Evolutionary conservation across 1,139 yeast species (phyloP).

Genomic region (Yamadazyma taylorii): DNA sequence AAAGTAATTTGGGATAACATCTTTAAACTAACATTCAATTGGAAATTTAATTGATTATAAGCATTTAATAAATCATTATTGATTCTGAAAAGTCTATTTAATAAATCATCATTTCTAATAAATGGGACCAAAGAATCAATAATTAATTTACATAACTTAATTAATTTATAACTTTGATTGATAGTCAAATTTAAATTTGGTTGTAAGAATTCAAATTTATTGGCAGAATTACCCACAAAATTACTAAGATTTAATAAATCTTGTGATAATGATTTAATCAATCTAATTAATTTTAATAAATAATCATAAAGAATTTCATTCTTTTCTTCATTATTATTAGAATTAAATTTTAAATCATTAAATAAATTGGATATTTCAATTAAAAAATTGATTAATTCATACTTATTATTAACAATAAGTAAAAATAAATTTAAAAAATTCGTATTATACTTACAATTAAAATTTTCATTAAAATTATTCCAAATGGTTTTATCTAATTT

Average conservation of each 20-base stretch:
- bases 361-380: slow-evolving; percentile 16
- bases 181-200: slow-evolving; percentile 38
- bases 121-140: slow-evolving; percentile 29
- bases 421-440: slow-evolving; percentile 9
- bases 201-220: slow-evolving; percentile 20
- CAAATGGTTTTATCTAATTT: slow-evolving; percentile 5
- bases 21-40: slow-evolving; percentile 26
- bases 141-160: slow-evolving; percentile 36
- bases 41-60: slow-evolving; percentile 34
- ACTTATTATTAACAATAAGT: slow-evolving; percentile 21
- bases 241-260: slow-evolving; percentile 37
- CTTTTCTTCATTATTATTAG: slow-evolving; percentile 32
- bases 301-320: slow-evolving; percentile 46
- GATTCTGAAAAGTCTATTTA: slow-evolving; percentile 32
- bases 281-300: slow-evolving; percentile 46
- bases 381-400: slow-evolving; percentile 17
- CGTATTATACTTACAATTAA: slow-evolving; percentile 3
- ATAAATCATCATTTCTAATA: slow-evolving; percentile 23
- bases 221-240: slow-evolving; percentile 18
- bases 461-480: slow-evolving; percentile 6
- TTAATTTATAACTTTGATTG: slow-evolving; percentile 35
- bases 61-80: slow-evolving; percentile 40
- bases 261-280: slow-evolving; percentile 40
- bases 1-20: slow-evolving; percentile 26
- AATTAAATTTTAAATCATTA: slow-evolving; percentile 7